Evolutionary conservation across 2,329 filamentous ascomycete species (phyloP).

Genomic region (Calonectria henricotiae): DNA sequence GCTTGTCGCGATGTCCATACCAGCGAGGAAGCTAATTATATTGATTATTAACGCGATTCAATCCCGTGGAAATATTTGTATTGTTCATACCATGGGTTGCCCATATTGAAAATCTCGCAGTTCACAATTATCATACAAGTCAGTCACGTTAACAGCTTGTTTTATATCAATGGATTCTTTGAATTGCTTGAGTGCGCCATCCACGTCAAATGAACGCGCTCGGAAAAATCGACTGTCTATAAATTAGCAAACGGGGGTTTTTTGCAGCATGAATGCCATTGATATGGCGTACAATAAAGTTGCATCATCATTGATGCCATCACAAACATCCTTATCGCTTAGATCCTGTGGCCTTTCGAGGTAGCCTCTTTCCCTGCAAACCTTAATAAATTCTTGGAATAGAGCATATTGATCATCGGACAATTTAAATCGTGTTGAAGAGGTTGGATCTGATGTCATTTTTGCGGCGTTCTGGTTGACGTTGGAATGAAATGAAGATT

Average conservation of each 20-base stretch:
- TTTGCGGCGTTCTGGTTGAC: neutral
- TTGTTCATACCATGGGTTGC: neutral
- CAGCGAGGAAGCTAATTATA: neutral
- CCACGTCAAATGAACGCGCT: slow-evolving; percentile 1
- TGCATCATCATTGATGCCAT: slow-evolving; percentile 1
- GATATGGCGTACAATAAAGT: neutral
- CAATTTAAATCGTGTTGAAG: neutral
- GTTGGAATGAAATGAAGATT: neutral
- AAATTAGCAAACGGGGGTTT: neutral
- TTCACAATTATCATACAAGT: neutral
- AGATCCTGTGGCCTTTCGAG: neutral
- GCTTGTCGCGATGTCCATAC: slow-evolving; percentile 3
- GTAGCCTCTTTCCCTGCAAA: neutral
- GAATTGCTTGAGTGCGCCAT: slow-evolving; percentile 2
- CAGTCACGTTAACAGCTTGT: neutral
- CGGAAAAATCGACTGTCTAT: neutral
- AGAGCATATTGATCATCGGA: neutral
- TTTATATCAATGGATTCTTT: neutral
- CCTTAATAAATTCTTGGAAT: slow-evolving; percentile 5
- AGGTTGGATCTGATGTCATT: neutral
- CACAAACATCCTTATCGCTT: neutral
- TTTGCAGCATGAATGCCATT: neutral
- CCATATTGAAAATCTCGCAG: neutral
- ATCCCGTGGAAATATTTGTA: too few species aligned
- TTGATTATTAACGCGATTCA: neutral